A percentile compares a stretch with the other conserved stretches of the same genome.
Evolutionary conservation across 2,329 filamentous ascomycete species (phyloP).

Genomic region (Ascochyta lentis): DNA sequence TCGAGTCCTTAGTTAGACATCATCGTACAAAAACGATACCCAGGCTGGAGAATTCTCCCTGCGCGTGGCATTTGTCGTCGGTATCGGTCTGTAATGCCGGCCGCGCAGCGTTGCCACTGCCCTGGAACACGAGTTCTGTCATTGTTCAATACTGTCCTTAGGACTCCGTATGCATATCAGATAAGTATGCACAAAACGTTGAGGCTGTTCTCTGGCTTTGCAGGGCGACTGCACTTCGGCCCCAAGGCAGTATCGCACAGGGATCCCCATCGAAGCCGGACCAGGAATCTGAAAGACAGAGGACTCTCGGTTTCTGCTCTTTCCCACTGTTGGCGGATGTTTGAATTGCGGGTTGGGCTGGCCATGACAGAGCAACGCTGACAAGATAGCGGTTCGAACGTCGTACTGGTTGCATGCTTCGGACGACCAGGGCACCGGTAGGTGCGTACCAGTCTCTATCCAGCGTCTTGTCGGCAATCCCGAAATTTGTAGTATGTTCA

Average conservation of each 20-base stretch:
- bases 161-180: not conserved
- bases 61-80: not conserved
- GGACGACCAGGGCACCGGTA: no score
- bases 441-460: not conserved
- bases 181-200: not conserved
- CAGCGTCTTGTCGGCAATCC: not conserved
- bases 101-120: not conserved
- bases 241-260: conserved; percentile 1
- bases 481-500: not conserved
- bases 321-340: not conserved
- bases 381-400: not conserved
- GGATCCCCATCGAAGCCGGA: conserved; percentile 3
- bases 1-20: not conserved
- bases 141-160: not conserved
- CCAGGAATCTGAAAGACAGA: no score
- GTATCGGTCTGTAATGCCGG: not conserved
- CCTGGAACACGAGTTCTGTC: not conserved
- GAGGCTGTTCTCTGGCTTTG: not conserved
- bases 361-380: not conserved
- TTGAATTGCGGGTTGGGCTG: not conserved
- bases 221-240: not conserved
- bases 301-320: not conserved
- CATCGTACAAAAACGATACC: not conserved
- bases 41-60: not conserved
- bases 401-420: not conserved